A percentile compares a stretch with the other conserved stretches of the same genome.
Conservation (phyloP, 352 stramenopile species). For the Globisporangium viniferum region DNA sequence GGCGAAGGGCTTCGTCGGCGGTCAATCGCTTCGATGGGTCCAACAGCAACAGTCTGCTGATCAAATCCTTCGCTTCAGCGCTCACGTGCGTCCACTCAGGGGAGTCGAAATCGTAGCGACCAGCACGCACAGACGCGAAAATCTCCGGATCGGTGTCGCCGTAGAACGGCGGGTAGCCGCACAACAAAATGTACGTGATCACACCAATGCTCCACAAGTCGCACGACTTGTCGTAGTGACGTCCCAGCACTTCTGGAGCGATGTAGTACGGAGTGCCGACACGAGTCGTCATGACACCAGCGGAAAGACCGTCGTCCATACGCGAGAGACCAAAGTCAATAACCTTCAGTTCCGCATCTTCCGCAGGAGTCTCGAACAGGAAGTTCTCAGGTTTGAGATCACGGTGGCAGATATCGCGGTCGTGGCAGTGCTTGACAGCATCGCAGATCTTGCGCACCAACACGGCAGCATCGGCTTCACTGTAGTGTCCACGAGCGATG, state of each 20-base stretch:
- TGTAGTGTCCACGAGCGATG: conserved; percentile 92
- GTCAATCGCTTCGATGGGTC: conserved; percentile 91
- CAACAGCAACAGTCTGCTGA: conserved; percentile 92
- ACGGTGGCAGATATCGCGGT: conserved; percentile 96
- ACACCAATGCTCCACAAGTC: conserved; percentile 96
- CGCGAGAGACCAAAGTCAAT: conserved; percentile 98
- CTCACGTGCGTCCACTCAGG: conserved; percentile 83
- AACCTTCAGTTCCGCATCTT: conserved; percentile 95
- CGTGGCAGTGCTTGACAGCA: conserved; percentile 97
- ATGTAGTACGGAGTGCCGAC: conserved; percentile 97
- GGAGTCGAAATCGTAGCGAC: conserved; percentile 84
- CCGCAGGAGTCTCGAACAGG: conserved; percentile 89
- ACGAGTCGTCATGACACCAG: conserved; percentile 92
- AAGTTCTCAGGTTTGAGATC: conserved; percentile 99
- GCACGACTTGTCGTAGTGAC: conserved; percentile 95
- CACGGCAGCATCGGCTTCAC: conserved; percentile 93
- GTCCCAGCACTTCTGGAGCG: conserved; percentile 91
- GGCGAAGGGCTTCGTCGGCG: conserved; percentile 82
- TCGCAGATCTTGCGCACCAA: conserved; percentile 97
- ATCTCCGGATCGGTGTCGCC: conserved; percentile 92
- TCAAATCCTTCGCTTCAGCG: conserved; percentile 92
- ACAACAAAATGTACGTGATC: conserved; percentile 96
- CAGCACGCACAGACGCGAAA: conserved; percentile 76
- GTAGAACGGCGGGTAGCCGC: conserved; percentile 95
- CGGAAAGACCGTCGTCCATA: conserved; percentile 84